Evolutionary conservation across 148 eudicot genomes (phyloP).

Genomic region (Heliamphora exappendiculata): DNA sequence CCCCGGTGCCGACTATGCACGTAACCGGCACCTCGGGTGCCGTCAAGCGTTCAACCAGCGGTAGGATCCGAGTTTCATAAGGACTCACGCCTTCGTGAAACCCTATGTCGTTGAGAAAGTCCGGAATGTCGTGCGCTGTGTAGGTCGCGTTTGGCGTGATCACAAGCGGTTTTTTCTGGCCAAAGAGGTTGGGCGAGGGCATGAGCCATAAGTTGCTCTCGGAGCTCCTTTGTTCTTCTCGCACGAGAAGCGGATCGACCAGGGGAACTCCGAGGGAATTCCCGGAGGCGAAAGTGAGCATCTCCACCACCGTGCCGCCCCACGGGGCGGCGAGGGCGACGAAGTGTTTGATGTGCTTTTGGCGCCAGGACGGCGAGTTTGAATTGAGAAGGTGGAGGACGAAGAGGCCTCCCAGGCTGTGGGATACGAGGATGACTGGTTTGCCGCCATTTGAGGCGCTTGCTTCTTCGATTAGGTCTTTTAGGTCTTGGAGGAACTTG

Average conservation of each 20-base stretch:
- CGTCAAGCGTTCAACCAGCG: slow-evolving; percentile 37
- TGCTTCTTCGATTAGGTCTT: slow-evolving; percentile 53
- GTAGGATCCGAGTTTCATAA: slow-evolving; percentile 48
- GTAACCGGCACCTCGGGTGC: slow-evolving; percentile 58
- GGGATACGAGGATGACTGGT: slow-evolving; percentile 64
- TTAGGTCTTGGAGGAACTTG: slow-evolving; percentile 60
- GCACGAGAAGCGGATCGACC: slow-evolving; percentile 64
- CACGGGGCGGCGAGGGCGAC: slow-evolving; percentile 75
- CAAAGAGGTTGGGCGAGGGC: slow-evolving; percentile 53
- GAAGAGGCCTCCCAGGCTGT: slow-evolving; percentile 81
- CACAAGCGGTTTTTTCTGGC: slow-evolving; percentile 34
- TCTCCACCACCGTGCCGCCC: slow-evolving; percentile 75
- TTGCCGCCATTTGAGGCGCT: slow-evolving; percentile 47
- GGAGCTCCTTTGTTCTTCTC: slow-evolving; percentile 80
- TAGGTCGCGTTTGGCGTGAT: slow-evolving; percentile 43
- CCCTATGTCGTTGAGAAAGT: slow-evolving; percentile 65
- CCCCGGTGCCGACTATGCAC: slow-evolving; percentile 58
- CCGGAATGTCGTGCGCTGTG: slow-evolving; percentile 37
- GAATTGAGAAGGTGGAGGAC: slow-evolving; percentile 62
- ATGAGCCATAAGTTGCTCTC: slow-evolving; percentile 85
- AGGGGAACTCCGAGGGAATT: slow-evolving; percentile 79
- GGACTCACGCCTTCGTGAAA: slow-evolving; percentile 41
- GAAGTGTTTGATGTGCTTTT: slow-evolving; percentile 64
- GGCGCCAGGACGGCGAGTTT: slow-evolving; percentile 51
- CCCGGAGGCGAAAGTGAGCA: slow-evolving; percentile 89